phyloP scores from a whole-genome alignment of 1,284 basidiomycete species.

The Naganishia cerealis region DNA sequence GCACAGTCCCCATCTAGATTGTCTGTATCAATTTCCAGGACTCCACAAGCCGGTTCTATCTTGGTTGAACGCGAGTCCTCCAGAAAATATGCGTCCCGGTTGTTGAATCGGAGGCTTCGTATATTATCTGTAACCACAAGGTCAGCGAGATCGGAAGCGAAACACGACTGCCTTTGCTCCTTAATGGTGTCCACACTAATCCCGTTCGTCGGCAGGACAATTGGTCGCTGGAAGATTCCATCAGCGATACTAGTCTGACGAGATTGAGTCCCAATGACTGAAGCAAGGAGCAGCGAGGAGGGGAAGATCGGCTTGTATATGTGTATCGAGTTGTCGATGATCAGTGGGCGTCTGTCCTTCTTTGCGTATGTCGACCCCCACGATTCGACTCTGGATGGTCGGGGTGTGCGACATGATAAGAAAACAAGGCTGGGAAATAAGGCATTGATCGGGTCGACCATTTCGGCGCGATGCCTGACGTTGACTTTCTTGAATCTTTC shows the following conservation, averaged over 20 bases:
- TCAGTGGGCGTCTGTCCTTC: background rate
- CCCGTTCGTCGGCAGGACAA: background rate
- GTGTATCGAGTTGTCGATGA: background rate
- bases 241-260: constrained; percentile 1
- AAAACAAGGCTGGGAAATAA: constrained; percentile 5
- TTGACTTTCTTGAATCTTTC: background rate
- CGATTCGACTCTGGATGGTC: background rate
- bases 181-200: too few species aligned
- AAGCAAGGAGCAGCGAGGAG: background rate
- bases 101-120: background rate
- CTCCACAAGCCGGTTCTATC: background rate
- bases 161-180: background rate
- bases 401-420: background rate
- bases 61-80: background rate
- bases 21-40: background rate
- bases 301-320: background rate
- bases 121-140: background rate
- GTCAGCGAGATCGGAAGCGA: background rate
- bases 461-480: too few species aligned
- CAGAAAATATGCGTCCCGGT: background rate
- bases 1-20: background rate
- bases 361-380: background rate
- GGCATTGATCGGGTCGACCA: background rate
- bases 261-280: background rate
- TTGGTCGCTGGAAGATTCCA: background rate